A percentile compares a stretch with the other conserved stretches of the same genome.
Evolutionary conservation across 1,139 yeast genomes (phyloP).

Genomic region (Torulaspora pretoriensis): DNA sequence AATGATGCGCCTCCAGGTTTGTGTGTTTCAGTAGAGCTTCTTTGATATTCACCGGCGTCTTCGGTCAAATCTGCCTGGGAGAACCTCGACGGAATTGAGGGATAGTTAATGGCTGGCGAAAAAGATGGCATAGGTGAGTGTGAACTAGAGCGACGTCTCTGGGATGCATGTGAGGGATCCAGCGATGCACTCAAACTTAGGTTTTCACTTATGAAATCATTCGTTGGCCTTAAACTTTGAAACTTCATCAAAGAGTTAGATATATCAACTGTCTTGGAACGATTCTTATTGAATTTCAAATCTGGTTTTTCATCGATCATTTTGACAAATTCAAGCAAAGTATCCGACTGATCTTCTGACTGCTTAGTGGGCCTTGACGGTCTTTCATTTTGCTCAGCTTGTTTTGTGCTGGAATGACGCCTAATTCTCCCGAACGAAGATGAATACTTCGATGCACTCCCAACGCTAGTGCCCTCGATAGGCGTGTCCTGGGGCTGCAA

Average conservation of each 20-base stretch:
- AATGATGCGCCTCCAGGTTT: conserved; percentile 20
- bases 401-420: conserved; percentile 39
- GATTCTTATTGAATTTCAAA: conserved; percentile 45
- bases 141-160: conserved; percentile 27
- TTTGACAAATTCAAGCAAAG: conserved; percentile 72
- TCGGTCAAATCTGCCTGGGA: conserved; percentile 34
- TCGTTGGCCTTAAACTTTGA: conserved; percentile 46
- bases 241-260: conserved; percentile 44
- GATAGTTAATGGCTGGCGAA: conserved; percentile 39
- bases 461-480: conserved; percentile 36
- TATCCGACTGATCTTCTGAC: conserved; percentile 45
- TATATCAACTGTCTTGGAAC: conserved; percentile 25
- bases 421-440: conserved; percentile 40
- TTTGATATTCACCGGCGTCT: conserved; percentile 26
- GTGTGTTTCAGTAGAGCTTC: conserved; percentile 22
- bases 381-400: conserved; percentile 33
- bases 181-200: conserved; percentile 37
- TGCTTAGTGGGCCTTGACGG: conserved; percentile 15
- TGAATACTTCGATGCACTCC: conserved; percentile 39
- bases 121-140: conserved; percentile 33
- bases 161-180: conserved; percentile 33
- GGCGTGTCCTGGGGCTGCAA: conserved; percentile 16
- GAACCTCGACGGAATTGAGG: conserved; percentile 45
- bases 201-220: conserved; percentile 43
- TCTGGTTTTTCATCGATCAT: conserved; percentile 71